Percentiles rank a stretch among this genome's conserved stretches.
These are phyloP conservation scores for Beta vulgaris DNA, from an alignment of 148 eudicot species.

Conservation along the genomic window DNA sequence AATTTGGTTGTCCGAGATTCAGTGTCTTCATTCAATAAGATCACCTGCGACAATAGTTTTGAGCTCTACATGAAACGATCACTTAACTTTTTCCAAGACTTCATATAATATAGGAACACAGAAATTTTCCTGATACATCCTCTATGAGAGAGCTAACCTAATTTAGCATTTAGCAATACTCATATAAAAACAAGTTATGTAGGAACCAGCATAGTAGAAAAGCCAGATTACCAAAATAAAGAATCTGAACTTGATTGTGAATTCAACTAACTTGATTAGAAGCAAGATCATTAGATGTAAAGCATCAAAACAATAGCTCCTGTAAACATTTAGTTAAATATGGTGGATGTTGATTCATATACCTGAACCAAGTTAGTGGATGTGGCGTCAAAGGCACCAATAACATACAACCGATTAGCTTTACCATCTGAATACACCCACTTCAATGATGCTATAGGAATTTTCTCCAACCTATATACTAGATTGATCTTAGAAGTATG, in stretches of 20 bases:
- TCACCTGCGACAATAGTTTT: conserved; percentile 49
- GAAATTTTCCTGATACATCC: too few species aligned
- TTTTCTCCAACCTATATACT: conserved; percentile 73
- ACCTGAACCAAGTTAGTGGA: conserved; percentile 82
- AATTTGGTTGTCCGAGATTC: conserved; percentile 81
- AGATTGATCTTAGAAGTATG: conserved; percentile 76
- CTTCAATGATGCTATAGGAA: conserved; percentile 62
- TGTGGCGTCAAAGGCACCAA: conserved; percentile 53
- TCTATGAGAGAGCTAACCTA: not conserved
- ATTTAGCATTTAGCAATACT: not conserved
- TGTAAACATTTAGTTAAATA: not conserved
- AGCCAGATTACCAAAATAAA: not conserved
- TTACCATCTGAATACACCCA: conserved; percentile 77
- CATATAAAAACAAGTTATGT: not conserved
- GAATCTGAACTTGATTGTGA: not conserved
- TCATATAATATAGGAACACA: not conserved
- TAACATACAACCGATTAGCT: conserved; percentile 69
- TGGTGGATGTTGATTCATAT: conserved; percentile 17
- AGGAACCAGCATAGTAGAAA: not conserved
- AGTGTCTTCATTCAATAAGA: conserved; percentile 65
- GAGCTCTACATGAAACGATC: not conserved
- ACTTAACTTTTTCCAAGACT: not conserved
- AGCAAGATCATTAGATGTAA: not conserved
- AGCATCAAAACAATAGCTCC: conserved; percentile 1
- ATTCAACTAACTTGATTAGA: not conserved